Conservation (phyloP, 257 asterid genomes). For the Solanum piurae region DNA sequence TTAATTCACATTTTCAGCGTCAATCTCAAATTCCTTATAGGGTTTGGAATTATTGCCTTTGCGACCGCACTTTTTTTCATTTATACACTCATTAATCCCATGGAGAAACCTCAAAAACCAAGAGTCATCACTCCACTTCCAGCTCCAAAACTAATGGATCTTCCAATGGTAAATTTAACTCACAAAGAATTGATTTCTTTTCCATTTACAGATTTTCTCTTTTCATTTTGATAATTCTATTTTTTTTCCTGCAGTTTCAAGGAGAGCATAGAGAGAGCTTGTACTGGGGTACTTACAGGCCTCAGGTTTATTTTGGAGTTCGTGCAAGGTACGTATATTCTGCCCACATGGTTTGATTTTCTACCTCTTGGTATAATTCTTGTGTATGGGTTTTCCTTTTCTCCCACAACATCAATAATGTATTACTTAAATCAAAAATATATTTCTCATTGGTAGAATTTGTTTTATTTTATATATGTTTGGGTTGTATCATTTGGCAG, state of each 20-base stretch:
- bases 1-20: slow-evolving; percentile 22
- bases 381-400: background rate
- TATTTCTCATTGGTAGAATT: background rate
- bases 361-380: background rate
- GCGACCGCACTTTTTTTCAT: slow-evolving; percentile 24
- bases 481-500: background rate
- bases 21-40: slow-evolving; percentile 18
- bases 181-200: background rate
- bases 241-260: slow-evolving; percentile 45
- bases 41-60: slow-evolving; percentile 25
- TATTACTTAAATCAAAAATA: background rate
- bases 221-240: background rate
- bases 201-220: background rate
- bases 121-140: slow-evolving; percentile 83
- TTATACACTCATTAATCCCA: slow-evolving; percentile 17
- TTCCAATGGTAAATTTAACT: slow-evolving; percentile 53
- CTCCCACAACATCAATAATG: background rate
- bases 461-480: background rate
- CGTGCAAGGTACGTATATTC: slow-evolving; percentile 59
- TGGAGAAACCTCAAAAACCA: slow-evolving; percentile 36
- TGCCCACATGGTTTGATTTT: background rate
- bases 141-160: slow-evolving; percentile 90
- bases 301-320: slow-evolving; percentile 82
- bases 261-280: slow-evolving; percentile 93
- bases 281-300: slow-evolving; percentile 98